Evolutionary conservation across 345 rosid species (phyloP).

Genomic region (Salix viminalis): DNA sequence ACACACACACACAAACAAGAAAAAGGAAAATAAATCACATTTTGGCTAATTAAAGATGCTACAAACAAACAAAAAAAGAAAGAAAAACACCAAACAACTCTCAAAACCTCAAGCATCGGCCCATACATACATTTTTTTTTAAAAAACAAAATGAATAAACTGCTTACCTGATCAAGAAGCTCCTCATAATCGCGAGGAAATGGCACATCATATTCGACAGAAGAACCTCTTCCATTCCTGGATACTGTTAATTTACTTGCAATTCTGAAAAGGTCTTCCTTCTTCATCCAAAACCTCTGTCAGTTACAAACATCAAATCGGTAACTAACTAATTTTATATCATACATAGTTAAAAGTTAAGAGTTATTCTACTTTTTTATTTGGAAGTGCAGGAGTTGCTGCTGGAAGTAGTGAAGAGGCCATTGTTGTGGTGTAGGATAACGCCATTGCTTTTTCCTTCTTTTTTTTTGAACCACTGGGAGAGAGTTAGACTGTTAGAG

Average conservation of each 20-base stretch:
- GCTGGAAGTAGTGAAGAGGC: neutral
- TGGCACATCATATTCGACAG: slow-evolving; percentile 43
- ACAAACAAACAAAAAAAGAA: neutral
- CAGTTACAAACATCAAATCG: neutral
- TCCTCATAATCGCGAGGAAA: slow-evolving; percentile 66
- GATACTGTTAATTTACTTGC: slow-evolving; percentile 22
- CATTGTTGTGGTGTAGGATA: slow-evolving; percentile 4
- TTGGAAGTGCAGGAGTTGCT: slow-evolving; percentile 12
- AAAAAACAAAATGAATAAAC: neutral
- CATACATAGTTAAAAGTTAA: no score
- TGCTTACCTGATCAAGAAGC: slow-evolving; percentile 69
- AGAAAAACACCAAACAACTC: neutral
- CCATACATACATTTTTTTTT: no score
- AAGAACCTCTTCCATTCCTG: slow-evolving; percentile 22
- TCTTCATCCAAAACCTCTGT: neutral
- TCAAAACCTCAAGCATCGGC: neutral
- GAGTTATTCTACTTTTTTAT: slow-evolving; percentile 8
- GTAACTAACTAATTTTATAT: no score
- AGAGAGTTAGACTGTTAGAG: no score
- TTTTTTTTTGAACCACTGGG: slow-evolving; percentile 1
- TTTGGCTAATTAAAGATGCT: no score
- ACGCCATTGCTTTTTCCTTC: neutral
- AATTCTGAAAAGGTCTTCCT: no score
- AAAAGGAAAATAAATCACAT: neutral
- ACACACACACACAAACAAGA: neutral